Evolutionary conservation across 2,329 filamentous ascomycete species (phyloP).

Genomic region (Cadophora sp.): DNA sequence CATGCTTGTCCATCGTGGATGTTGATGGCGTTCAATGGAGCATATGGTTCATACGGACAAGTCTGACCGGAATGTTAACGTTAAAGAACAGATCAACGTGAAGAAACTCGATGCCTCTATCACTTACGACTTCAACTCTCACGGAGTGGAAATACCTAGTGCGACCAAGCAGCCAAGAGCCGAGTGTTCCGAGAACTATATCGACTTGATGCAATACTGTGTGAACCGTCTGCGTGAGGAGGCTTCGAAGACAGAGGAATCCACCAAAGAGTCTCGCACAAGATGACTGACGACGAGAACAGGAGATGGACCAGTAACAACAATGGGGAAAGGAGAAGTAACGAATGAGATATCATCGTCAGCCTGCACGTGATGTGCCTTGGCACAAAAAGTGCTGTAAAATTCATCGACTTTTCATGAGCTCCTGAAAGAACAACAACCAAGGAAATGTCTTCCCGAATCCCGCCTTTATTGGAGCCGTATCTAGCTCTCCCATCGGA

Average conservation of each 20-base stretch:
- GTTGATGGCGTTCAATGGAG: not conserved
- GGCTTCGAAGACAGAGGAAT: not conserved
- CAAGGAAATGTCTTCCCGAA: slow-evolving; percentile 40
- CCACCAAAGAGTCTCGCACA: not conserved
- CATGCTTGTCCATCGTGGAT: slow-evolving; percentile 34
- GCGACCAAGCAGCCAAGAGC: slow-evolving; percentile 14
- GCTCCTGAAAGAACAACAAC: slow-evolving; percentile 1
- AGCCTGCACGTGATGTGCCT: not conserved
- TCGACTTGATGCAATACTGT: not conserved
- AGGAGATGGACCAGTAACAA: not conserved
- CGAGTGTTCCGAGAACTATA: slow-evolving; percentile 10
- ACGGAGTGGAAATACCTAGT: not conserved
- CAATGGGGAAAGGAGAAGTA: not conserved
- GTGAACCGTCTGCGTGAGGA: not conserved
- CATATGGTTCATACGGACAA: not conserved
- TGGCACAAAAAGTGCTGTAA: slow-evolving; percentile 1
- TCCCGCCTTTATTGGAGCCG: slow-evolving; percentile 67
- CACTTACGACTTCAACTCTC: not conserved
- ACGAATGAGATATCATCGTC: slow-evolving; percentile 1
- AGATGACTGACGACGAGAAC: not conserved
- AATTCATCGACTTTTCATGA: not conserved
- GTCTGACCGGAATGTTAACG: not conserved
- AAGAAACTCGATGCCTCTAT: not conserved
- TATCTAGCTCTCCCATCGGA: slow-evolving; percentile 65
- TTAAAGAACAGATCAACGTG: not conserved